Base-by-base conservation (phyloP, 108 stramenopile species). In the Stephanodiscus triporus region DNA sequence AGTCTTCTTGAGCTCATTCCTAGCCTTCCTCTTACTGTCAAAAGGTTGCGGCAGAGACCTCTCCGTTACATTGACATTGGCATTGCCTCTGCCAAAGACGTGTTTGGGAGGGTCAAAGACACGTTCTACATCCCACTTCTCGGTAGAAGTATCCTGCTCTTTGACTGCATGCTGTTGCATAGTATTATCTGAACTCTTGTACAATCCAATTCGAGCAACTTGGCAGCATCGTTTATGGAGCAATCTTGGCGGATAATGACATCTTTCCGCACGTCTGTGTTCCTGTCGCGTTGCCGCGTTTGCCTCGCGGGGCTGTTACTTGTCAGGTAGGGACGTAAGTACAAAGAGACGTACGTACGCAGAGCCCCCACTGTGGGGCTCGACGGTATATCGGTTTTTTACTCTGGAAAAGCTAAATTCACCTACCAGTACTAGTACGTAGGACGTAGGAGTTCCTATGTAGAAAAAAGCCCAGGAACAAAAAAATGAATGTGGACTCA, bases 41-140 rank as follows among this genome's bases (percentile, higher is more conserved):
- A 62, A 42, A 42, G 13, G 34, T 19, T 9, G 60, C 19, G 27
- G 6, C 23, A 34, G 61, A 22, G 61, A 16, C 16, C 43, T 17
- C 16, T 16, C 43, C 43, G 13, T 14, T 45, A 45, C 13, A 24
- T 36, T 27, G 24, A 19, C 37, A 36, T 56, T 17, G 38, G 19
- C 24, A 17, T 26, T 53, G 49, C 37, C 32, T 23, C 51, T 38
- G 29, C 36, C 54, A 26, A 51, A 72, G 14, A 50, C 38, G 51
- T 49, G 72, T 17, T 72, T 34, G 27, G 61, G 72, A 16, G 72
- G 61, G 60, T 37, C 22, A 24, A 72, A 72, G 3, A 70, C 59
- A 16, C 57, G 43, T 70, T 70, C 69, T 26, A 53, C 57, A 58
- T 70, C 69, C 69, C 69, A 34, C 32, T 5, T 34, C 2, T 49